Percentiles rank a stretch among this genome's conserved stretches.
phyloP scores from a whole-genome alignment of 768 basidiomycete genomes.

The Clitopilus hobsonii region DNA sequence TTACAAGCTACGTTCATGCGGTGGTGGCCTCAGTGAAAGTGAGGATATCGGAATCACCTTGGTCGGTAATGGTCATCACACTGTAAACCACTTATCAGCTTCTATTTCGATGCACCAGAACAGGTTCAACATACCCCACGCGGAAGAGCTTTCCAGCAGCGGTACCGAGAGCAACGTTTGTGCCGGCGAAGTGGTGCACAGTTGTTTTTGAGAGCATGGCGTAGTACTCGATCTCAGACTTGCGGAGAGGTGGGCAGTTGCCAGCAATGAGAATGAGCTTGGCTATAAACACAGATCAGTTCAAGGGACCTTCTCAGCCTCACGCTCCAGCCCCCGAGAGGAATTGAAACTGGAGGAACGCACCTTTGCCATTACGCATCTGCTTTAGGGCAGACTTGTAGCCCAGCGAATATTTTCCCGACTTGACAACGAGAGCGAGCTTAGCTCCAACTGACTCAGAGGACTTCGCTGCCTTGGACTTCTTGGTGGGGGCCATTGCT shows the following conservation, averaged over 20 bases:
- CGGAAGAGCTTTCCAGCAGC: constrained; percentile 99
- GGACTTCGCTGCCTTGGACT: constrained; percentile 90
- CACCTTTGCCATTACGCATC: constrained; percentile 97
- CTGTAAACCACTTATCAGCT: constrained; percentile 30
- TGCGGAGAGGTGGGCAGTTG: constrained; percentile 98
- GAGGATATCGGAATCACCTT: constrained; percentile 95
- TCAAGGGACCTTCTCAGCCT: constrained; percentile 99
- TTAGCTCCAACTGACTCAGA: constrained; percentile 91
- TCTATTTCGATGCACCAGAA: constrained; percentile 14
- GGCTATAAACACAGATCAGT: constrained; percentile 68
- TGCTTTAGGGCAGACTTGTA: constrained; percentile 99
- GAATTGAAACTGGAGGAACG: constrained; percentile 36
- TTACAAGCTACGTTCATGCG: constrained; percentile 35
- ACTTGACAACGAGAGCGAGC: constrained; percentile 96
- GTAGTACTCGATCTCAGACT: constrained; percentile 99
- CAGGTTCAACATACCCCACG: constrained; percentile 60
- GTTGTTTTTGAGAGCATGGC: constrained; percentile 99
- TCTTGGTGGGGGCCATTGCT: constrained; percentile 91
- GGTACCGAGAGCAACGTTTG: constrained; percentile 97
- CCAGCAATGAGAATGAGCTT: constrained; percentile 98
- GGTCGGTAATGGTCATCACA: constrained; percentile 96
- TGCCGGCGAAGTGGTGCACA: constrained; percentile 97
- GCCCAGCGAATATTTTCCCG: constrained; percentile 94
- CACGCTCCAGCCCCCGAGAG: constrained; percentile 92
- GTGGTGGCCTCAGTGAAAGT: constrained; percentile 74